A percentile compares a stretch with the other conserved stretches of the same genome.
phyloP scores from a whole-genome alignment of 352 stramenopile genomes.

The Phytopythium montanum region DNA sequence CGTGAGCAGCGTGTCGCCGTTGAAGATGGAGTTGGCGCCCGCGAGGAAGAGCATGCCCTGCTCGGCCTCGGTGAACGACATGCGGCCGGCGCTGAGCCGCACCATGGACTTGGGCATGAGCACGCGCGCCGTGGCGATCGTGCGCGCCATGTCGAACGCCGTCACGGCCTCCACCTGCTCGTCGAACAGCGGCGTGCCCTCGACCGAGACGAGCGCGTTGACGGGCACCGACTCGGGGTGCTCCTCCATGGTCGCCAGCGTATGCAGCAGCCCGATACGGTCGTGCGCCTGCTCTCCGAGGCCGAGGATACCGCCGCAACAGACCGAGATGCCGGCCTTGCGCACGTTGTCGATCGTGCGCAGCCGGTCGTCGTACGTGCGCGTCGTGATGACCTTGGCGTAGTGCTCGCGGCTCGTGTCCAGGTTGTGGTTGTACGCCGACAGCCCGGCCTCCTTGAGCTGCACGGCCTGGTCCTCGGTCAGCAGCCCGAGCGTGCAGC shows the following conservation, averaged over 20 bases:
- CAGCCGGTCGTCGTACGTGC: constrained; percentile 97
- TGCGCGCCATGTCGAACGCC: constrained; percentile 97
- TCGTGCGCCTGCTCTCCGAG: constrained; percentile 95
- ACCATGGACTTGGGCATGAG: constrained; percentile 98
- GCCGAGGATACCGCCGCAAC: constrained; percentile 96
- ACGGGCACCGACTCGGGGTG: constrained; percentile 97
- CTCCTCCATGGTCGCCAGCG: constrained; percentile 93
- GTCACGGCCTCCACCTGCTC: constrained; percentile 85
- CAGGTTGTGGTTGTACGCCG: constrained; percentile 99
- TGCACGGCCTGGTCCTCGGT: constrained; percentile 94
- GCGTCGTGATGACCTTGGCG: constrained; percentile 96
- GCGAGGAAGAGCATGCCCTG: constrained; percentile 97
- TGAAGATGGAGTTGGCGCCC: constrained; percentile 98
- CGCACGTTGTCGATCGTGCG: constrained; percentile 96
- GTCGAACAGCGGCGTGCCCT: constrained; percentile 94
- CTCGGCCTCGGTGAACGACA: constrained; percentile 96
- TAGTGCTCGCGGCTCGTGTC: constrained; percentile 98
- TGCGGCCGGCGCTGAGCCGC: constrained; percentile 93
- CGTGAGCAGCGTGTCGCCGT: constrained; percentile 96
- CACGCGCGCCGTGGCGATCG: constrained; percentile 97
- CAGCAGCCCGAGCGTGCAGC: constrained; percentile 97
- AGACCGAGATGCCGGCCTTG: constrained; percentile 97
- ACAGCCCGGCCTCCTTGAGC: constrained; percentile 97
- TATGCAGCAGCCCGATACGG: constrained; percentile 94
- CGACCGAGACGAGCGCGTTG: constrained; percentile 95